Evolutionary conservation across 805 yeast genomes (phyloP).

Genomic region (Kodamaea kaohsiungensis): DNA sequence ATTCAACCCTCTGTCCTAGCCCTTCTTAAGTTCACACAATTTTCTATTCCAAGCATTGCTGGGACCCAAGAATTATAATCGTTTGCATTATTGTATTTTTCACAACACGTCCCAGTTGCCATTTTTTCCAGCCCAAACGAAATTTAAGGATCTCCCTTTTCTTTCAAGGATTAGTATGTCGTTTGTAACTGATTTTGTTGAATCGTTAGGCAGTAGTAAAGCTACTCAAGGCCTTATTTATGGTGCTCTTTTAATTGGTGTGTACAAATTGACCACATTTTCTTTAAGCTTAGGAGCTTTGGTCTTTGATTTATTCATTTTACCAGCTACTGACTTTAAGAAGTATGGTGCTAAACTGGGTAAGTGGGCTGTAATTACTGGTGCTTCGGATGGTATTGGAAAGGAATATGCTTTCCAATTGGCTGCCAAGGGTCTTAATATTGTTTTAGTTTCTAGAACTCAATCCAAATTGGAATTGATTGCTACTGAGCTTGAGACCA

Average conservation of each 20-base stretch:
- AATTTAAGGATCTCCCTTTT: background rate
- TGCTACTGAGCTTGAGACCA: conserved; percentile 60
- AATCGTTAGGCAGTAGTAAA: conserved; percentile 14
- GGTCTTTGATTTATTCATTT: conserved; percentile 60
- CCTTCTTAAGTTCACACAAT: too few relatives aligned
- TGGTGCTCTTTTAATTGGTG: conserved; percentile 58
- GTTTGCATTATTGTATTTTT: background rate
- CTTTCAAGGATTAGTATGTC: conserved; percentile 6
- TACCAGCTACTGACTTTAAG: conserved; percentile 58
- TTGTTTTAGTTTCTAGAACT: conserved; percentile 84
- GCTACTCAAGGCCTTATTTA: conserved; percentile 19
- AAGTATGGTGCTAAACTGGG: conserved; percentile 76
- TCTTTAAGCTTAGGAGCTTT: conserved; percentile 53
- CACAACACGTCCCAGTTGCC: background rate
- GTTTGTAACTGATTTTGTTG: conserved; percentile 9
- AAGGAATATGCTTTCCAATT: conserved; percentile 86
- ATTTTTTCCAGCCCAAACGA: background rate
- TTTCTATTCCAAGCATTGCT: too few relatives aligned
- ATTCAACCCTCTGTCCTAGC: too few relatives aligned
- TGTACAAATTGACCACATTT: conserved; percentile 54
- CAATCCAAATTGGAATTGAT: conserved; percentile 68
- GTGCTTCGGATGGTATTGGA: conserved; percentile 97
- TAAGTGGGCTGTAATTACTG: conserved; percentile 94
- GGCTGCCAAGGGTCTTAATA: conserved; percentile 81
- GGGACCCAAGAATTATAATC: background rate